These are phyloP conservation scores for Pichia sp. DNA, from an alignment of 1,139 yeast species.

Conservation along the genomic window DNA sequence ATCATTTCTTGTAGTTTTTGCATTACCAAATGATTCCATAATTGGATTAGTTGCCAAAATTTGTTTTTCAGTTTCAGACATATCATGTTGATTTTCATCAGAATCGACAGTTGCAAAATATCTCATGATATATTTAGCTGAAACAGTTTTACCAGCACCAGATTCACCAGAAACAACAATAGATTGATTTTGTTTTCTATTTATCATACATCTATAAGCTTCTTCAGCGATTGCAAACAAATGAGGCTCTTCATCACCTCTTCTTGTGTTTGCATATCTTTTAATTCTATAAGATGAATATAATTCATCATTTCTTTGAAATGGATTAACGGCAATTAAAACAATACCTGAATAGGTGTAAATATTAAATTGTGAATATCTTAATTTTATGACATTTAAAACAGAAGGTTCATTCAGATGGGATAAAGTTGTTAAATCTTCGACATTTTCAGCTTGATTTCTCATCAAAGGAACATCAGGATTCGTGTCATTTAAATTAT, in stretches of 20 bases:
- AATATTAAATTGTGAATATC: slow-evolving; percentile 83
- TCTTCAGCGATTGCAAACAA: slow-evolving; percentile 97
- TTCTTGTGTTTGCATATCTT: slow-evolving; percentile 84
- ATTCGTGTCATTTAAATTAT: slow-evolving; percentile 38
- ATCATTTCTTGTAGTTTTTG: slow-evolving; percentile 94
- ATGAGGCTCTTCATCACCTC: slow-evolving; percentile 96
- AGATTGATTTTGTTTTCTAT: slow-evolving; percentile 81
- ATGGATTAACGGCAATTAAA: slow-evolving; percentile 93
- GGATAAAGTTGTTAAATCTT: slow-evolving; percentile 86
- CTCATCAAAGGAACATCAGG: slow-evolving; percentile 72
- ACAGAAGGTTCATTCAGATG: slow-evolving; percentile 96
- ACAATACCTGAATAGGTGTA: slow-evolving; percentile 97
- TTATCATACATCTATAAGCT: slow-evolving; percentile 93
- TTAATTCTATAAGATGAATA: slow-evolving; percentile 90
- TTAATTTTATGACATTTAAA: slow-evolving; percentile 82
- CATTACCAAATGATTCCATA: slow-evolving; percentile 98
- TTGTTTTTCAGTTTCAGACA: slow-evolving; percentile 90
- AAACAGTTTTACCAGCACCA: slow-evolving; percentile 97
- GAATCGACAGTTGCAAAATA: slow-evolving; percentile 90
- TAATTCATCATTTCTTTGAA: slow-evolving; percentile 83
- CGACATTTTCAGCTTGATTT: slow-evolving; percentile 92
- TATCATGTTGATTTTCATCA: slow-evolving; percentile 51
- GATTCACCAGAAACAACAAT: slow-evolving; percentile 97
- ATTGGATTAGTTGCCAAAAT: slow-evolving; percentile 96
- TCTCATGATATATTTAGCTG: slow-evolving; percentile 96